These are phyloP conservation scores for Pyrenula massariospora DNA, from an alignment of 495 filamentous ascomycete species.

Conservation along the genomic window DNA sequence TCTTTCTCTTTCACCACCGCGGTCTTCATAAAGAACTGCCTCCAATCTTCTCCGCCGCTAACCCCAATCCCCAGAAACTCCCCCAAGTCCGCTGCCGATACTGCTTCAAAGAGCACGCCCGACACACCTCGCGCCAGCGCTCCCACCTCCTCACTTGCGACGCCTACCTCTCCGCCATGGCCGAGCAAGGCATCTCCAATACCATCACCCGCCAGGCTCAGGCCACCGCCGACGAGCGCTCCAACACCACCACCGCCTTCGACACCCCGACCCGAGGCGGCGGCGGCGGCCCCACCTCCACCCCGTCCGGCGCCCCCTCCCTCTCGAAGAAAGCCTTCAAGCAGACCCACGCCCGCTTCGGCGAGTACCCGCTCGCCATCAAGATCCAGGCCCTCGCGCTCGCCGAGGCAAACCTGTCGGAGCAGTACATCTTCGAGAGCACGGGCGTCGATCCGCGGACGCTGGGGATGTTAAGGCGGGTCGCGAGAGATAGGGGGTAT, in stretches of 20 bases:
- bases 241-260: neutral
- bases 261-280: neutral
- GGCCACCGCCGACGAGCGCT: neutral
- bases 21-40: too few species aligned
- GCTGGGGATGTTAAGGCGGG: neutral
- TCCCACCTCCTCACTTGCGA: neutral
- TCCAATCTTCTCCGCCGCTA: neutral
- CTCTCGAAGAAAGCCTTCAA: neutral
- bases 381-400: slow-evolving; percentile 1
- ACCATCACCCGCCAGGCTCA: neutral
- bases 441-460: neutral
- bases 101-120: neutral
- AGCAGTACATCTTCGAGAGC: neutral
- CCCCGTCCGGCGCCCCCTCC: neutral
- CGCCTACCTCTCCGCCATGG: neutral
- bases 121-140: slow-evolving; percentile 1
- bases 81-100: slow-evolving; percentile 1
- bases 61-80: neutral
- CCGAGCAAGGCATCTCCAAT: neutral
- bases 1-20: too few species aligned
- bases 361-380: neutral
- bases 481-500: neutral
- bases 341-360: neutral
- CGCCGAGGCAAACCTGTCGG: neutral
- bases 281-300: neutral